Conservation (phyloP, 202 grass and related monocot species). For the Eragrostis tef region DNA sequence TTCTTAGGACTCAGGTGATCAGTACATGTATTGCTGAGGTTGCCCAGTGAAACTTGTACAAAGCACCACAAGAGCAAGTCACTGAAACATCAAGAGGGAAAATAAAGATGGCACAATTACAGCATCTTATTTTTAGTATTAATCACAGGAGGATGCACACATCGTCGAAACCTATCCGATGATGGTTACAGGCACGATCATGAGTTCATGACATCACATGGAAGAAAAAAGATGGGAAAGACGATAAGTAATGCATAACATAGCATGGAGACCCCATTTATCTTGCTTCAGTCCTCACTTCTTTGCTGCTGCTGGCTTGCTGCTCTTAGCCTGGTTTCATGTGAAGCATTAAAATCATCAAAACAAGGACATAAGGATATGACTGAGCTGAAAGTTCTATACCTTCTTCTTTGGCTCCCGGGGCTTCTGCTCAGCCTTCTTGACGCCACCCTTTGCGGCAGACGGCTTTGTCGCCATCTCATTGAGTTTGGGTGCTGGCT, state of each 20-base stretch:
- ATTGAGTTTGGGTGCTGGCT: conserved; percentile 54
- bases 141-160: conserved; percentile 23
- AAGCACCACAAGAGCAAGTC: not conserved
- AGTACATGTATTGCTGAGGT: conserved; percentile 1
- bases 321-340: conserved; percentile 61
- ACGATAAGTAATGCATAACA: conserved; percentile 33
- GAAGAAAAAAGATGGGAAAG: conserved; percentile 24
- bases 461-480: conserved; percentile 52
- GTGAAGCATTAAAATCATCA: conserved; percentile 9
- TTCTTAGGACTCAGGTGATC: not conserved
- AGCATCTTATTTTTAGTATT: conserved; percentile 51
- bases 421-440: conserved; percentile 79
- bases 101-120: conserved; percentile 30
- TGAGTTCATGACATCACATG: conserved; percentile 33
- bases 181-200: not conserved
- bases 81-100: conserved; percentile 7
- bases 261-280: conserved; percentile 28
- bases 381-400: conserved; percentile 1
- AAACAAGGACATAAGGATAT: conserved; percentile 5
- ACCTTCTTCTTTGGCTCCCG: conserved; percentile 86
- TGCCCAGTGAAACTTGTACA: not conserved
- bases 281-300: conserved; percentile 41
- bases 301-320: conserved; percentile 57
- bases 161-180: conserved; percentile 4
- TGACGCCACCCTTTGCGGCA: conserved; percentile 65